phyloP scores from a whole-genome alignment of 2,329 filamentous ascomycete species.

The Epichloe typhina region DNA sequence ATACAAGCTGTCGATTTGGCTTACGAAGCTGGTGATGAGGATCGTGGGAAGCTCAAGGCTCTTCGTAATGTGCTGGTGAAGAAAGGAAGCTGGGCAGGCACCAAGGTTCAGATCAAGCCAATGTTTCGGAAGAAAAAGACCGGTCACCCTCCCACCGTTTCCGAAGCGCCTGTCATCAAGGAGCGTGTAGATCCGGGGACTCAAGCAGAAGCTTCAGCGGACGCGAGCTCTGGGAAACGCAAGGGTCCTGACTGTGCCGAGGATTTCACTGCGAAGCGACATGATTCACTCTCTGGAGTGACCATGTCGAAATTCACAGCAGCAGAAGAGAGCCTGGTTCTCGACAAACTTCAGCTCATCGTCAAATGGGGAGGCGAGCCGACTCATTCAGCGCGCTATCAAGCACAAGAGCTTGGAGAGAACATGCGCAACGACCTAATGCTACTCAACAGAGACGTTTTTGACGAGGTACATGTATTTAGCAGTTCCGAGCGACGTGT shows the following conservation, averaged over 20 bases:
- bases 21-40: conserved; percentile 66
- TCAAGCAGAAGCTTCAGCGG: conserved; percentile 9
- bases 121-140: conserved; percentile 89
- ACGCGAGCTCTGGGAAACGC: conserved; percentile 8
- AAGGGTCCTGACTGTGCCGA: conserved; percentile 4
- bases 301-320: conserved; percentile 92
- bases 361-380: conserved; percentile 99
- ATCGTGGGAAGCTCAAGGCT: conserved; percentile 70
- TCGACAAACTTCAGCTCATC: conserved; percentile 93
- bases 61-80: conserved; percentile 79
- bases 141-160: conserved; percentile 34
- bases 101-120: conserved; percentile 97
- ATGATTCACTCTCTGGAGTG: conserved; percentile 77
- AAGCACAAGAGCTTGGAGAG: conserved; percentile 85
- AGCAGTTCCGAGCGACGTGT: conserved; percentile 92
- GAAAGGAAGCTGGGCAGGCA: conserved; percentile 88
- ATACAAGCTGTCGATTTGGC: conserved; percentile 77
- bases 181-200: conserved; percentile 14
- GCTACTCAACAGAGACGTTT: conserved; percentile 79
- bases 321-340: conserved; percentile 78
- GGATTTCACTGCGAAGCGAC: conserved; percentile 39
- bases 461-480: conserved; percentile 89
- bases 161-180: conserved; percentile 21
- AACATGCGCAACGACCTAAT: conserved; percentile 94
- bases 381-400: conserved; percentile 91